phyloP scores from a whole-genome alignment of 768 basidiomycete species.

The Phaffia australis region DNA sequence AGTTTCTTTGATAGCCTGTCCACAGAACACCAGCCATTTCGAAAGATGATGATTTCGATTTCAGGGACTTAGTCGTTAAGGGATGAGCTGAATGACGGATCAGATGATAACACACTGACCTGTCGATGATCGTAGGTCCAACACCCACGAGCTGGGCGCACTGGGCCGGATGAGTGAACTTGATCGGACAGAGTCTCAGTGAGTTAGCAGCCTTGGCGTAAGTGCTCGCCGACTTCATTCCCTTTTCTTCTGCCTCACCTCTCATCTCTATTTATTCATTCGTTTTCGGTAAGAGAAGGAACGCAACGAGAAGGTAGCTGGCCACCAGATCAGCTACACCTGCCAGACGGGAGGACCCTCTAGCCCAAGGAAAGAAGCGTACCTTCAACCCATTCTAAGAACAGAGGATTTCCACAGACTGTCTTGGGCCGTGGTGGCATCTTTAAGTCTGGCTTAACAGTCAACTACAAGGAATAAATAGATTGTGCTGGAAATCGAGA shows the following conservation, averaged over 20 bases:
- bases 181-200: not conserved
- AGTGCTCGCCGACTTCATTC: conserved; percentile 1
- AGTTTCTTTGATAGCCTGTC: conserved; percentile 5
- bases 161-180: conserved; percentile 6
- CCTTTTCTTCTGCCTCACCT: conserved; percentile 12
- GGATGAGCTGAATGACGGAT: not conserved
- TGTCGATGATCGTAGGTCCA: conserved; percentile 11
- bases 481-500: no score
- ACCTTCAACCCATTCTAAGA: conserved; percentile 20
- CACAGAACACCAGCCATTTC: not conserved
- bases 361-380: not conserved
- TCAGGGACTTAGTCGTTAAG: not conserved
- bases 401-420: conserved; percentile 12
- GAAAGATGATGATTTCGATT: not conserved
- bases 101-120: not conserved
- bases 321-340: no score
- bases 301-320: not conserved
- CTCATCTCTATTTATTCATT: conserved; percentile 1
- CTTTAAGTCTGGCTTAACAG: no score
- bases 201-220: conserved; percentile 18
- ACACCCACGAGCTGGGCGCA: conserved; percentile 3
- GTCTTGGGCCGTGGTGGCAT: not conserved
- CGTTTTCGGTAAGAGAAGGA: not conserved
- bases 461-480: no score
- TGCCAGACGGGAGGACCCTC: not conserved